Conservation (phyloP, 2,329 filamentous ascomycete species). For the Talaromyces sp. region DNA sequence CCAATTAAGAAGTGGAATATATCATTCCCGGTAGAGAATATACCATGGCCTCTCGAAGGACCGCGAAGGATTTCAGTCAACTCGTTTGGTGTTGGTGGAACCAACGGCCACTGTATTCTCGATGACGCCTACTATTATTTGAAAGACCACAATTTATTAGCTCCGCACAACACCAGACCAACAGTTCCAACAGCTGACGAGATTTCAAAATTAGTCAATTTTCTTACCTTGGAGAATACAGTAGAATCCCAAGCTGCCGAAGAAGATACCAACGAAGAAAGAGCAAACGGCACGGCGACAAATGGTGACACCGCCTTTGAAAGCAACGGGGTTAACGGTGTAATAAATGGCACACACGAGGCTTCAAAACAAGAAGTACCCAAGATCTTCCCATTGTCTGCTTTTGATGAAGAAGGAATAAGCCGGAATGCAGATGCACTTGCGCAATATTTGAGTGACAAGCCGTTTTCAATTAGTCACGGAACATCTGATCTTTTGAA, state of each 20-base stretch:
- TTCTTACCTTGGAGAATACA: background rate
- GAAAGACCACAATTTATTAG: background rate
- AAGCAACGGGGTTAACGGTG: background rate
- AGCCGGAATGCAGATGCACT: constrained; percentile 13
- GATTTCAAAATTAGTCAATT: background rate
- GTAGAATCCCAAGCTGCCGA: background rate
- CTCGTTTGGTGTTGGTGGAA: constrained; percentile 21
- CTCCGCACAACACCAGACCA: constrained; percentile 3
- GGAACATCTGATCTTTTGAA: constrained; percentile 12
- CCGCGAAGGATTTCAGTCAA: constrained; percentile 19
- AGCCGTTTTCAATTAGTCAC: background rate
- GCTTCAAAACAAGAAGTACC: background rate
- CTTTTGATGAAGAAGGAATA: constrained; percentile 10
- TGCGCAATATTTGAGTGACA: constrained; percentile 12
- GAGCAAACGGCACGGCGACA: background rate
- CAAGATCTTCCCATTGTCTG: constrained; percentile 4
- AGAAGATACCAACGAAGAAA: background rate
- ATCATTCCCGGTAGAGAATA: constrained; percentile 22
- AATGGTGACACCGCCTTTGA: background rate
- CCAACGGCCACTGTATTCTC: constrained; percentile 12
- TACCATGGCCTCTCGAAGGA: constrained; percentile 21
- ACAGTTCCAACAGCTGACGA: constrained; percentile 4
- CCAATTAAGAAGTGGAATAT: constrained; percentile 31
- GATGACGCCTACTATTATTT: constrained; percentile 10
- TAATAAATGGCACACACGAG: background rate